Percentiles rank a stretch among this genome's conserved stretches.
phyloP scores from a whole-genome alignment of 768 basidiomycete genomes.

The Filobasidium floriforme region DNA sequence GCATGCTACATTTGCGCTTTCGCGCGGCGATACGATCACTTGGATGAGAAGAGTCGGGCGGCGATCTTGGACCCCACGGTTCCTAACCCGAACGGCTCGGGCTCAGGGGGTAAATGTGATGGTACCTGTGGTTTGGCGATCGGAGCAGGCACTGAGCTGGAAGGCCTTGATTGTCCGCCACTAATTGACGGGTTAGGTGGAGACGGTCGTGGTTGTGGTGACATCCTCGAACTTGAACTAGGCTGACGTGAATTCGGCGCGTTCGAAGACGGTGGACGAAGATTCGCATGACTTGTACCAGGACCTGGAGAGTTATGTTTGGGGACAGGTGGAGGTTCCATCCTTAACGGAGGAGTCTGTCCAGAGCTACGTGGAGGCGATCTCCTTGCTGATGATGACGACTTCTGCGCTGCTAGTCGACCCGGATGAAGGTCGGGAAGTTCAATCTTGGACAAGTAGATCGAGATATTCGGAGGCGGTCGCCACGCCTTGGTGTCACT shows the following conservation, averaged over 20 bases:
- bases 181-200: neutral
- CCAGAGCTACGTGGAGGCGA: too few species aligned
- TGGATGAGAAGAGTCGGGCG: neutral
- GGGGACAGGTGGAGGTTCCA: too few species aligned
- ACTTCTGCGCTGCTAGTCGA: neutral
- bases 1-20: neutral
- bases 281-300: too few species aligned
- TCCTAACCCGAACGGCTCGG: constrained; percentile 1
- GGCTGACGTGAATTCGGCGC: neutral
- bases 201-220: neutral
- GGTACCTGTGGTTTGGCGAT: neutral
- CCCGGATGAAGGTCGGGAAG: constrained; percentile 39
- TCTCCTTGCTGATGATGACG: neutral
- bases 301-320: too few species aligned
- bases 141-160: neutral
- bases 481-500: constrained; percentile 23
- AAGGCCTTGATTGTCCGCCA: neutral
- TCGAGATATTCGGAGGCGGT: constrained; percentile 35
- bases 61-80: constrained; percentile 1
- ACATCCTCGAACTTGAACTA: neutral
- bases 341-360: too few species aligned
- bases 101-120: neutral
- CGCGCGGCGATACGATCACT: neutral
- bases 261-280: too few species aligned
- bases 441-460: constrained; percentile 43